phyloP scores from a whole-genome alignment of 495 filamentous ascomycete genomes.

The Pseudevernia furfuracea region DNA sequence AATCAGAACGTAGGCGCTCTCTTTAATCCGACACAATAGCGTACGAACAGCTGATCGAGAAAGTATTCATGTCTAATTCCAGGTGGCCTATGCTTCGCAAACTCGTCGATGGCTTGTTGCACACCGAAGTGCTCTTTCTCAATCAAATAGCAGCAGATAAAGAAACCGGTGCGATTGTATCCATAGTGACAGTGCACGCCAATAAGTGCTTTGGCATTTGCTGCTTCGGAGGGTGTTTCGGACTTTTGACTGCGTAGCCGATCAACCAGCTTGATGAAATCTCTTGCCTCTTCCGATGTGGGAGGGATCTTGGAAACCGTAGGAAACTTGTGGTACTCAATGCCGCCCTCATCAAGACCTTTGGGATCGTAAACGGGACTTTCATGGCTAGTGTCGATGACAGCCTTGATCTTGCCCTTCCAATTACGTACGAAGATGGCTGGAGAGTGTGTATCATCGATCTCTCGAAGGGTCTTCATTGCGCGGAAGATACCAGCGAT shows the following conservation, averaged over 20 bases:
- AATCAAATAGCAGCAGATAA: constrained; percentile 85
- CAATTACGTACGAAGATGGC: constrained; percentile 63
- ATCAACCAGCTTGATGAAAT: constrained; percentile 75
- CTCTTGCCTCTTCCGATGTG: constrained; percentile 60
- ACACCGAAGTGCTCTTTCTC: constrained; percentile 67
- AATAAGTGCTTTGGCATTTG: constrained; percentile 42
- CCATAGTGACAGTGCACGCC: constrained; percentile 96
- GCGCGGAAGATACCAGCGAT: constrained; percentile 72
- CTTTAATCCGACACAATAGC: constrained; percentile 57
- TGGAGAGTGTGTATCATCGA: constrained; percentile 77
- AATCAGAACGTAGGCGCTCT: constrained; percentile 43
- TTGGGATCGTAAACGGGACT: constrained; percentile 75
- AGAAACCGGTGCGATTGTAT: constrained; percentile 85
- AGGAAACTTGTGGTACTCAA: constrained; percentile 79
- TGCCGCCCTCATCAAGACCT: constrained; percentile 62
- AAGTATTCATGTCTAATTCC: constrained; percentile 91
- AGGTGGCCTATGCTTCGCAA: constrained; percentile 62
- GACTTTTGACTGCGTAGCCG: constrained; percentile 40
- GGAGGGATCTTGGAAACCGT: constrained; percentile 91
- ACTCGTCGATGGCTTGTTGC: constrained; percentile 72
- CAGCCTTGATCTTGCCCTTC: constrained; percentile 56
- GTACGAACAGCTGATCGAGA: constrained; percentile 73
- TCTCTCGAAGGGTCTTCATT: constrained; percentile 81
- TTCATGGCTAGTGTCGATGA: constrained; percentile 85
- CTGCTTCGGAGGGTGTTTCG: constrained; percentile 28